Evolutionary conservation across 2,329 filamentous ascomycete species (phyloP), one percentile per base, ranked within the genome.

Genomic region (Neophaeococcomyces aloes): DNA sequence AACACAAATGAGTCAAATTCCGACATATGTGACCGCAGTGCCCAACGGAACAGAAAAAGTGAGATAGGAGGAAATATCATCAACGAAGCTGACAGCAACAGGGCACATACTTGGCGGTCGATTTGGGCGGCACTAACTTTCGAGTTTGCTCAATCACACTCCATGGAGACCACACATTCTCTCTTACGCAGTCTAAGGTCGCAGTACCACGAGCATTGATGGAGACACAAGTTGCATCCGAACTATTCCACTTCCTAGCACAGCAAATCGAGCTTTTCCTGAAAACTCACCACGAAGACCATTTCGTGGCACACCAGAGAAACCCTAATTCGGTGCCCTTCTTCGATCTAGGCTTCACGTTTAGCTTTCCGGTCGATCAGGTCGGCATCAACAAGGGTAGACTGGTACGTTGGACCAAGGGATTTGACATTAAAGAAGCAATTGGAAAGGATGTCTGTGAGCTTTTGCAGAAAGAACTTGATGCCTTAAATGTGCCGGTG

Each of bases 41-140:
- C 91, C 91, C 60, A 91, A 96, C 74, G 91, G 91, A 56, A 95
- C 88, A 3, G 91, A 98, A 68, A 94, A 95, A 81, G 87, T 89
- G 68, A 56, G 56, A 29, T 29, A 49, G 40, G 29, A 38, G 40
- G 25, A 25, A 39, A n/a, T 7, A n/a, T n/a, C 18, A 27, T 21
- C n/a, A 15, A 29, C 21, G 15, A 14, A 45, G 21, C n/a, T 36
- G 25, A 40, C 30, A 35, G 42, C 27, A 35, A n/a, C 56, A 93
- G 86, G 91, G 91, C 37, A 72, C 95, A 30, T 98, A 95, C 67
- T 79, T 98, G 60, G 89, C 91, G 30, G 88, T 98, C 52, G 91
- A 98, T 60, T 76, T 98, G n/a, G 91, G 91, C 50, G 91, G 91
- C 57, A 98, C 91, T 52, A 98, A 98, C 69, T 94, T 96, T 67